These are phyloP conservation scores for Gnomoniopsis smithogilvyi DNA, from an alignment of 2,329 filamentous ascomycete genomes.

Conservation along the genomic window DNA sequence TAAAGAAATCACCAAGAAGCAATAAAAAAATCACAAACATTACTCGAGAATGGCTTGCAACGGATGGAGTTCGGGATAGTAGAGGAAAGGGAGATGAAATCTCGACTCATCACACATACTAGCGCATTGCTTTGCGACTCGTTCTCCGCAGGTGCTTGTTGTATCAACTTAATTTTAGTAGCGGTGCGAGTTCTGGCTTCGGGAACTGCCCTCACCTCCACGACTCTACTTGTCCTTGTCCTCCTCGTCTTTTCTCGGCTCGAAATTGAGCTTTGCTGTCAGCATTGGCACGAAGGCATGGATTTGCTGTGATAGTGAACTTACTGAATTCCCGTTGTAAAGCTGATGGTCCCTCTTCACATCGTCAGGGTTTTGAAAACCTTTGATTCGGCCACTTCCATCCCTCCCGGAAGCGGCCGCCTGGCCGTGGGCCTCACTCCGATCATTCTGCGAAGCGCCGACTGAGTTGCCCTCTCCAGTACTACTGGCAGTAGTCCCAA, in stretches of 20 bases:
- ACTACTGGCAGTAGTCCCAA: background rate
- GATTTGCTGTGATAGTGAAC: conserved; percentile 25
- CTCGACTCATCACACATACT: too few relatives aligned
- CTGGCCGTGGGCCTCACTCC: conserved; percentile 21
- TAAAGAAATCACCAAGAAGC: too few relatives aligned
- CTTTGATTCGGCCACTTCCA: conserved; percentile 33
- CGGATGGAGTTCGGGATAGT: background rate
- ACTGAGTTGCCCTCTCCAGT: background rate
- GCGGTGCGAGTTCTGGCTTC: background rate
- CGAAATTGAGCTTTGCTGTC: conserved; percentile 61
- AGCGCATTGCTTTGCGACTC: too few relatives aligned
- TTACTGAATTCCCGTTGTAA: conserved; percentile 89
- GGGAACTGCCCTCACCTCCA: background rate
- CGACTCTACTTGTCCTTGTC: conserved; percentile 28
- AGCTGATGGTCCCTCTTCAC: conserved; percentile 63
- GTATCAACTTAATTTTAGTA: conserved; percentile 22
- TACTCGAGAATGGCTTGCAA: background rate
- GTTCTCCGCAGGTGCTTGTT: background rate
- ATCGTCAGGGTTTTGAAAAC: conserved; percentile 51
- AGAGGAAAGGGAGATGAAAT: background rate
- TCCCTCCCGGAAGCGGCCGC: conserved; percentile 22
- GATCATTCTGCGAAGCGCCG: background rate
- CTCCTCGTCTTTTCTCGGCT: conserved; percentile 61
- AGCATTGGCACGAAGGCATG: too few relatives aligned
- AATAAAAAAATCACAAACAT: too few relatives aligned